Base-by-base conservation (phyloP, 345 rosid species). In the Psidium friedrichsthalianum region DNA sequence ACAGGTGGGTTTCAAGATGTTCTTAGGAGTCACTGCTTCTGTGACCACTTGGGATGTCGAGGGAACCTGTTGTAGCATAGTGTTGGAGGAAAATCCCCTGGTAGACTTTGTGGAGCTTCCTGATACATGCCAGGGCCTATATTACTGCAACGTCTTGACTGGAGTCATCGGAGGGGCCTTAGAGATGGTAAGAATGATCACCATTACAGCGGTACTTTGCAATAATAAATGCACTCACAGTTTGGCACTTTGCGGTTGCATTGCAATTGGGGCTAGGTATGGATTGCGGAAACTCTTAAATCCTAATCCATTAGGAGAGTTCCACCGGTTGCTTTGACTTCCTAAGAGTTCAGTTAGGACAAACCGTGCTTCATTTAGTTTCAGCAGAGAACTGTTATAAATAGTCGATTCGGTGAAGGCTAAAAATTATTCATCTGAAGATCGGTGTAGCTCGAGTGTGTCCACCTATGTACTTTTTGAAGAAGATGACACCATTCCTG, bases 51-150 rank as follows among this genome's bases (percentile, higher is more conserved):
- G 98, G 97, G 95, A 97, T 82, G 91, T 92, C 55, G 96, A 97
- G 51, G 99, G 98, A 44, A 95, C 97, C 69, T 91, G 93, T 88
- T 95, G 98, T 92, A 94, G 92, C 88, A 90, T 95, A 76, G 82
- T 95, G 87, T 92, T 97, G 90, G 98, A 95, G 82, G 99, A 97
- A 87, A 97, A 95, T 89, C 99, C 98, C 69, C 89, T 97, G 42
- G 98, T 95, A 82, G 98, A 97, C 86, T 95, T 95, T 74, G 99
- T 95, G 82, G 99, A 95, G 89, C 98, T 95, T 86, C 99, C 99
- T 14, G 98, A 97, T 90, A 93, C 93, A 74, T 95, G 98, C 82
- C 98, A 94, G 93, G 99, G 98, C 83, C 95, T 97, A 86, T 89
- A 92, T 89, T 95, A 95, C 86, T 95, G 98, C 94, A 95, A 94